Evolutionary conservation across 2,329 filamentous ascomycete species (phyloP).

Genomic region (Aspergillus unguis): DNA sequence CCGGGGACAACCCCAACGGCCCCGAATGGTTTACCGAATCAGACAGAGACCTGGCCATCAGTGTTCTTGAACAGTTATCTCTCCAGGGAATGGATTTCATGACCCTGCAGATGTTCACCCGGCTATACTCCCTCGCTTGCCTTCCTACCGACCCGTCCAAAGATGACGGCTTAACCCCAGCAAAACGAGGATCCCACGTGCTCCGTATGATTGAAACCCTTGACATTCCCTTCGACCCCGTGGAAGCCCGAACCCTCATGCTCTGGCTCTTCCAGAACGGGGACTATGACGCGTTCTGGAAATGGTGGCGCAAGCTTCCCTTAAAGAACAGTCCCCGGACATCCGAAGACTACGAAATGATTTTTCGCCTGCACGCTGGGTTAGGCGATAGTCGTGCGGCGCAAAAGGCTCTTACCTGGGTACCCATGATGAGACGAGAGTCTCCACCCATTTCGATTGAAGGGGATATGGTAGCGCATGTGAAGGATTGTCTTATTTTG

Average conservation of each 20-base stretch:
- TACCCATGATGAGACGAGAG: conserved; percentile 60
- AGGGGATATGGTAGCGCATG: conserved; percentile 44
- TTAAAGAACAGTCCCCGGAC: conserved; percentile 50
- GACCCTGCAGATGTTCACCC: conserved; percentile 48
- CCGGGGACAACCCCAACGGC: conserved; percentile 10
- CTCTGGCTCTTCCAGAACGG: conserved; percentile 36
- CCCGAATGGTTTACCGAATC: conserved; percentile 19
- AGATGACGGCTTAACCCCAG: conserved; percentile 16
- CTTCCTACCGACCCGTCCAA: conserved; percentile 35
- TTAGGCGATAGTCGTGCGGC: conserved; percentile 44
- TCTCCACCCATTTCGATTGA: conserved; percentile 47
- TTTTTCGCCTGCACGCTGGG: conserved; percentile 51
- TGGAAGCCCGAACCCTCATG: conserved; percentile 31
- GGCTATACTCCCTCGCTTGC: conserved; percentile 39
- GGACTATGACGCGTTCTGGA: conserved; percentile 60
- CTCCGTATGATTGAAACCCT: conserved; percentile 29
- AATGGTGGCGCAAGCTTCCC: conserved; percentile 56
- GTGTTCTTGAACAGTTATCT: conserved; percentile 43
- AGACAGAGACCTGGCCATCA: conserved; percentile 37
- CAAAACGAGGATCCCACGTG: conserved; percentile 15
- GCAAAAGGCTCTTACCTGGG: conserved; percentile 51
- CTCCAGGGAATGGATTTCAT: conserved; percentile 41
- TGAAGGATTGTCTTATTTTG: conserved; percentile 55
- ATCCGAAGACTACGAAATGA: conserved; percentile 52
- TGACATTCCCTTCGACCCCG: conserved; percentile 28